Percentiles rank a stretch among this genome's conserved stretches.
phyloP scores from a whole-genome alignment of 2,329 filamentous ascomycete species.

The Colletotrichum tropicale region DNA sequence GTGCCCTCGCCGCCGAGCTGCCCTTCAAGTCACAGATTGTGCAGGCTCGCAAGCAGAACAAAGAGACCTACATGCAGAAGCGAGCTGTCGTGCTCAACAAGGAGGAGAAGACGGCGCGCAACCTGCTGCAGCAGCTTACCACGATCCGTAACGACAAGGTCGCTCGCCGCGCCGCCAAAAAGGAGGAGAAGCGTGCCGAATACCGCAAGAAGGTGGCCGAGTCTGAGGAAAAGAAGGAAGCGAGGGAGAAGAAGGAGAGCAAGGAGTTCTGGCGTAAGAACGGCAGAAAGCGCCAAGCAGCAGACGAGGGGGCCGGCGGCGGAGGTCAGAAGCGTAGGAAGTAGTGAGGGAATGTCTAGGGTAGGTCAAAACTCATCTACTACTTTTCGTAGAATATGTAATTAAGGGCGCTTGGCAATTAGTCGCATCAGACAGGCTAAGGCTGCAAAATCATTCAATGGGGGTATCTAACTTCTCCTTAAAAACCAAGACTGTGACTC shows the following conservation, averaged over 20 bases:
- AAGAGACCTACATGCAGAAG: conserved; percentile 91
- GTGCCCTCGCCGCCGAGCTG: conserved; percentile 79
- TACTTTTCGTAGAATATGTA: not conserved
- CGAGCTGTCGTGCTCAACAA: conserved; percentile 84
- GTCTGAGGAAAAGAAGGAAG: conserved; percentile 82
- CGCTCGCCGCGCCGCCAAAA: conserved; percentile 80
- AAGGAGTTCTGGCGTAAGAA: conserved; percentile 94
- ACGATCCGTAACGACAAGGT: conserved; percentile 90
- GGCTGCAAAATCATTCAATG: not conserved
- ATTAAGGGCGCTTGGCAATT: conserved; percentile 3
- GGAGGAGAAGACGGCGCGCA: conserved; percentile 88
- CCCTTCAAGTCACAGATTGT: conserved; percentile 94
- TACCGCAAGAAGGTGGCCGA: conserved; percentile 86
- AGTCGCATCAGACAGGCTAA: not conserved
- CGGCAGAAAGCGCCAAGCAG: conserved; percentile 69
- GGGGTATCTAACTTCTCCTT: conserved; percentile 13
- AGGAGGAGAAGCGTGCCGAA: conserved; percentile 82
- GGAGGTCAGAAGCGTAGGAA: conserved; percentile 28
- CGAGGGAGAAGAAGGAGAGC: conserved; percentile 87
- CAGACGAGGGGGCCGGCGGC: conserved; percentile 44
- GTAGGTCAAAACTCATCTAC: not conserved
- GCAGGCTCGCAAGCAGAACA: conserved; percentile 78
- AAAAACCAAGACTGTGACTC: not conserved
- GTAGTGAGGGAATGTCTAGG: not conserved
- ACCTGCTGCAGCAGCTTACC: conserved; percentile 91